A percentile compares a stretch with the other conserved stretches of the same genome.
These are phyloP conservation scores for Raphanus raphanistrum DNA, from an alignment of 345 rosid genomes.

Conservation along the genomic window DNA sequence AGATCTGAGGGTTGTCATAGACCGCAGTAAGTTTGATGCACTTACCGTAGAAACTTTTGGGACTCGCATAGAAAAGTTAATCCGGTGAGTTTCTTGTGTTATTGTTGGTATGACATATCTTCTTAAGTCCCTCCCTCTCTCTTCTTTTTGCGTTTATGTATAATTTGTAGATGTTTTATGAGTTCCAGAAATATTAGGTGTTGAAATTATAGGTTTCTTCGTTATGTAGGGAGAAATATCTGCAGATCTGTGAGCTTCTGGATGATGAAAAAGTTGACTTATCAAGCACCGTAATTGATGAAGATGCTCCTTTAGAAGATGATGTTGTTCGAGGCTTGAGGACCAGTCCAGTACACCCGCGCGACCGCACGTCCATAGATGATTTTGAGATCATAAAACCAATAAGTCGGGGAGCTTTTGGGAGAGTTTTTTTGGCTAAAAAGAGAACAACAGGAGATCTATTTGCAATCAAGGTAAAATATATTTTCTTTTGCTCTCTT, in stretches of 20 bases:
- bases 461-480: slow-evolving; percentile 87
- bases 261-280: slow-evolving; percentile 92
- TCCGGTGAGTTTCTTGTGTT: slow-evolving; percentile 54
- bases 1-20: slow-evolving; percentile 76
- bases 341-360: slow-evolving; percentile 88
- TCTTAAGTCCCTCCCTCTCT: background rate
- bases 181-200: slow-evolving; percentile 2
- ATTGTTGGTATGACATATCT: slow-evolving; percentile 15
- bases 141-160: background rate
- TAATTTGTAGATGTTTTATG: slow-evolving; percentile 12
- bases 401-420: slow-evolving; percentile 99
- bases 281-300: slow-evolving; percentile 82
- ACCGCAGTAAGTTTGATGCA: slow-evolving; percentile 90
- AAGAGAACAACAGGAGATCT: slow-evolving; percentile 98
- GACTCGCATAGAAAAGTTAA: slow-evolving; percentile 87
- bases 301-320: slow-evolving; percentile 96
- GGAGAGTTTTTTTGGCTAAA: slow-evolving; percentile 95
- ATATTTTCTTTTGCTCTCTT: slow-evolving; percentile 18
- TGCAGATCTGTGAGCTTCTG: slow-evolving; percentile 90
- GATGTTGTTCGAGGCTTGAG: slow-evolving; percentile 94
- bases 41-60: slow-evolving; percentile 98
- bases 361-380: slow-evolving; percentile 96
- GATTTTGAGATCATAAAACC: slow-evolving; percentile 99
- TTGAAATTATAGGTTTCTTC: slow-evolving; percentile 18
- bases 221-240: slow-evolving; percentile 83